Conservation (phyloP, 805 yeast species). For the Candida morakotiae region DNA sequence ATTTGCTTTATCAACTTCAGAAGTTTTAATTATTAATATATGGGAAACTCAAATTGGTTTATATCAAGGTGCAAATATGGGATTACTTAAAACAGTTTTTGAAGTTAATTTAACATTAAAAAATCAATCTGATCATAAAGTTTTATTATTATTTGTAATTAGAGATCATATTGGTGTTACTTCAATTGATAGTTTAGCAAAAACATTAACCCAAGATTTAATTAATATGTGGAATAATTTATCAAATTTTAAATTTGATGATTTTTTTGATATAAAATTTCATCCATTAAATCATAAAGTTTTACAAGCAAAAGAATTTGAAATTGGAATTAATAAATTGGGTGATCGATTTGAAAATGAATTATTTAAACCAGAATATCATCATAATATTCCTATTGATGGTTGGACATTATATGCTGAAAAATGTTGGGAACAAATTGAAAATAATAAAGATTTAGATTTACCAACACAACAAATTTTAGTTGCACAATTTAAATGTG, state of each 20-base stretch:
- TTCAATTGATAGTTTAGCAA: constrained; percentile 66
- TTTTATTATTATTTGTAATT: constrained; percentile 77
- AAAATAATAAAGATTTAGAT: constrained; percentile 87
- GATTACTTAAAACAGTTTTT: constrained; percentile 87
- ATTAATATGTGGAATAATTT: constrained; percentile 73
- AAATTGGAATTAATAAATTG: constrained; percentile 52
- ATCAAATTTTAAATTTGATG: constrained; percentile 52
- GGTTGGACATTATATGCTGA: constrained; percentile 94
- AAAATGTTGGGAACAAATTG: constrained; percentile 93
- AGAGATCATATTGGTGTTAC: constrained; percentile 90
- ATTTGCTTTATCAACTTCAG: constrained; percentile 90
- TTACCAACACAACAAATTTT: constrained; percentile 94
- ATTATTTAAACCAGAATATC: constrained; percentile 69
- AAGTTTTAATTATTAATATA: constrained; percentile 82
- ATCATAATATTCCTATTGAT: constrained; percentile 85
- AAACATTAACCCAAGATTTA: constrained; percentile 68
- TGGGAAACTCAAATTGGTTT: constrained; percentile 98
- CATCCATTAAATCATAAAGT: constrained; percentile 82
- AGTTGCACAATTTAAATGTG: constrained; percentile 92
- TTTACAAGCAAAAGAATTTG: constrained; percentile 70
- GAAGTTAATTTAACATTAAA: constrained; percentile 81
- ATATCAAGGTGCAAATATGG: constrained; percentile 98
- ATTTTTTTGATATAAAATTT: constrained; percentile 83
- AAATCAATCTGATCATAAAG: constrained; percentile 45
- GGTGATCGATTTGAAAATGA: constrained; percentile 55